A percentile compares a stretch with the other conserved stretches of the same genome.
Evolutionary conservation across 257 asterid species (phyloP).

Genomic region (Pogostemon cablin): DNA sequence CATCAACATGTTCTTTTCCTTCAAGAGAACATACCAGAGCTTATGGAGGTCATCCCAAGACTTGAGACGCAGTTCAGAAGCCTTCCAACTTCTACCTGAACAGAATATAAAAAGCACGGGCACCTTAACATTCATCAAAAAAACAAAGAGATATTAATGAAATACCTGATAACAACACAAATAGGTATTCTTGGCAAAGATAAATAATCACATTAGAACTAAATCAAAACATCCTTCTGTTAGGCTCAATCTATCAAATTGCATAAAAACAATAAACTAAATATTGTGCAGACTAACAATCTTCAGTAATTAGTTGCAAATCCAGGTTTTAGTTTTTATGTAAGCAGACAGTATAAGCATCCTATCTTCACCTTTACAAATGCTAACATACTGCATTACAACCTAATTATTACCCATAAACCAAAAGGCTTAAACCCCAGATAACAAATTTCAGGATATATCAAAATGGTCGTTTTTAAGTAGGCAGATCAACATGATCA

Average conservation of each 20-base stretch:
- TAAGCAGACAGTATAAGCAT: conserved; percentile 10
- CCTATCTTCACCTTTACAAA: not conserved
- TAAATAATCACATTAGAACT: not conserved
- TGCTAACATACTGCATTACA: not conserved
- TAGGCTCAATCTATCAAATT: conserved; percentile 19
- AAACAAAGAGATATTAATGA: not conserved
- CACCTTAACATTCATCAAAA: not conserved
- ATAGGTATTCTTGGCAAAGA: conserved; percentile 14
- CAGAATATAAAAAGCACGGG: not conserved
- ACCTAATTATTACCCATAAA: not conserved
- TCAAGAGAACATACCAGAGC: conserved; percentile 88
- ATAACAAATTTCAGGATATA: not conserved
- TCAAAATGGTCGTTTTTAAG: not conserved
- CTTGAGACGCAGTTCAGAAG: conserved; percentile 90
- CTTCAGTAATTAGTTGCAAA: conserved; percentile 13
- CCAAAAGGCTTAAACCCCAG: not conserved
- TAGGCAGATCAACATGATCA: conserved; percentile 7
- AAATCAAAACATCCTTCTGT: conserved; percentile 12
- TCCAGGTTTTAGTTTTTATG: not conserved
- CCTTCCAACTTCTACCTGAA: conserved; percentile 95
- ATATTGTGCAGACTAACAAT: not conserved
- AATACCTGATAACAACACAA: not conserved
- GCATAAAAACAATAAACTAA: not conserved
- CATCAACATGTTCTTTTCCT: conserved; percentile 94
- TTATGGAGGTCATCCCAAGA: conserved; percentile 98